These are phyloP conservation scores for Pterocarpus macrocarpus DNA, from an alignment of 306 rosid species.

Conservation along the genomic window DNA sequence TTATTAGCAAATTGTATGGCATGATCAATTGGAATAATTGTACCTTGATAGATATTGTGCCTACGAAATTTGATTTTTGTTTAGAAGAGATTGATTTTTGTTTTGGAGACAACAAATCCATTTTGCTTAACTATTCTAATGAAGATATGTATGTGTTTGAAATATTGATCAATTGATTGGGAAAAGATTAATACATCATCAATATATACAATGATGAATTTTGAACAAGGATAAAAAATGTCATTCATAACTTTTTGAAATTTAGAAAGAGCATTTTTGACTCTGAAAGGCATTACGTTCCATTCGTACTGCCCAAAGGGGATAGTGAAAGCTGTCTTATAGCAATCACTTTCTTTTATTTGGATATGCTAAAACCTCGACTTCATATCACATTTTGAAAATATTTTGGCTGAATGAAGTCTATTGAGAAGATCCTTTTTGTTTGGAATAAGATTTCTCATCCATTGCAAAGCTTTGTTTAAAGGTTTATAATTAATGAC, in stretches of 20 bases:
- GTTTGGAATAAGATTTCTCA: not conserved
- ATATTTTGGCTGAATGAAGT: not conserved
- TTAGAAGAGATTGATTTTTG: not conserved
- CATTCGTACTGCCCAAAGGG: not conserved
- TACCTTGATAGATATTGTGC: not conserved
- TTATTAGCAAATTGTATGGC: not conserved
- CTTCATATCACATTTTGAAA: conserved; percentile 8
- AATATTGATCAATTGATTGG: not conserved
- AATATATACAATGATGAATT: not conserved
- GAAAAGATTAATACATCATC: not conserved
- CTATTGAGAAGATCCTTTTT: not conserved
- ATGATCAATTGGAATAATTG: too few relatives aligned
- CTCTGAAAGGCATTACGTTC: not conserved
- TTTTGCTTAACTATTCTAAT: not conserved
- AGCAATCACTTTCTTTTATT: not conserved
- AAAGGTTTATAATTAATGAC: not conserved
- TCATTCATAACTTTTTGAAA: not conserved
- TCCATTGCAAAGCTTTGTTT: not conserved
- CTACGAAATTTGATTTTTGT: not conserved
- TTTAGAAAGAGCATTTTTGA: not conserved
- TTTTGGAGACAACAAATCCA: not conserved
- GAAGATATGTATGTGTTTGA: not conserved
- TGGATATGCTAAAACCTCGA: not conserved
- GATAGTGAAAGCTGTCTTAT: not conserved
- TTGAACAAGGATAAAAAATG: not conserved